Conservation (phyloP, 805 yeast genomes). For the Torulaspora franciscae region DNA sequence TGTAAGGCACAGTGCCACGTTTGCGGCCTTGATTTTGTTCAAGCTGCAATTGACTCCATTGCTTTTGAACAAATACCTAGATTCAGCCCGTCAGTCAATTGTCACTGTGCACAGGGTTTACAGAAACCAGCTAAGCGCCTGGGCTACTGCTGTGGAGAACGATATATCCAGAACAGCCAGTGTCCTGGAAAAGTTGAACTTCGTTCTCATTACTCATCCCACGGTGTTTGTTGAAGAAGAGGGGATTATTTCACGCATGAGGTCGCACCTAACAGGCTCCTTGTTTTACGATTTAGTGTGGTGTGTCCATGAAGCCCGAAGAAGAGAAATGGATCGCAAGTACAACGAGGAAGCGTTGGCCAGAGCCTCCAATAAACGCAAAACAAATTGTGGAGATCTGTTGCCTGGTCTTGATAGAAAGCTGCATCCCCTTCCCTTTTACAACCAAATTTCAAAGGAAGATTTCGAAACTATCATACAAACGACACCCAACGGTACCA, state of each 20-base stretch:
- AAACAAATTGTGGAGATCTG: constrained; percentile 24
- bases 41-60: constrained; percentile 75
- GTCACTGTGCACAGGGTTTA: constrained; percentile 87
- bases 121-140: constrained; percentile 82
- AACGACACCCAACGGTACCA: constrained; percentile 89
- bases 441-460: constrained; percentile 84
- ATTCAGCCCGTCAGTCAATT: constrained; percentile 86
- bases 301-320: constrained; percentile 90
- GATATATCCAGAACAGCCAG: constrained; percentile 90
- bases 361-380: constrained; percentile 34
- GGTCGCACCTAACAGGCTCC: constrained; percentile 89
- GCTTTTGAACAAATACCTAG: constrained; percentile 61
- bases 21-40: constrained; percentile 72
- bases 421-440: constrained; percentile 78
- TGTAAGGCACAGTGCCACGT: constrained; percentile 79
- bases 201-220: constrained; percentile 82
- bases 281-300: constrained; percentile 87
- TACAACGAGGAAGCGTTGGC: constrained; percentile 34
- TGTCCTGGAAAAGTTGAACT: constrained; percentile 81
- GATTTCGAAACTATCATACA: constrained; percentile 80
- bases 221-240: constrained; percentile 67
- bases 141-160: constrained; percentile 79
- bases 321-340: constrained; percentile 51
- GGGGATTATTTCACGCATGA: constrained; percentile 80
- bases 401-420: constrained; percentile 21